Evolutionary conservation across 805 yeast species (phyloP), one percentile per base, ranked within the genome.

Genomic region (Suhomyces emberorum): DNA sequence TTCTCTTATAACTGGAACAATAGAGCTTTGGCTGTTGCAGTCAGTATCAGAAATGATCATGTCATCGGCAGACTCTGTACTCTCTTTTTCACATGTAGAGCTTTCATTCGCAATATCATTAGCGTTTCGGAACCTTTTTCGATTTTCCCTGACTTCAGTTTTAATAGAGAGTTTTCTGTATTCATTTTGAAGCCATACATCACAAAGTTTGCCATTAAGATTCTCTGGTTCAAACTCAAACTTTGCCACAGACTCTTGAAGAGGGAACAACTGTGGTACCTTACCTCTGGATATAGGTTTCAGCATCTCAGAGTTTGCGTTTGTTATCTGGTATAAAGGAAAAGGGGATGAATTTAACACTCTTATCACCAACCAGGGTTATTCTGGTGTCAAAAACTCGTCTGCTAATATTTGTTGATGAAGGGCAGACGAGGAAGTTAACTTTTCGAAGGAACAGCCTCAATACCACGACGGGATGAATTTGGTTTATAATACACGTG

Each of bases 21-120:
- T 35, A 3, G 56, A 48, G 4, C 44, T 38, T 34, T 53, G 54
- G 37, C 51, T 43, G 35, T 40, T 48, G 27, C 42, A 42, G n/a
- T 65, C 70, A 7, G 56, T 48, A 42, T 65, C 72, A 5, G 65
- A 54, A 22, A 62, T 47, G 23, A 54, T 38, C 64, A 63, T 55
- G 19, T 63, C 69, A 38, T 64, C 69, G 30, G 56, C 49, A 4
- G 59, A 47, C 19, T 55, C 63, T 24, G 43, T 38, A 19, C 46
- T 41, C 7, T 43, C 43, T 30, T 43, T 34, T 23, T 32, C 46
- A 16, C 28, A 28, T 31, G 15, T 34, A 36, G 45, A 45, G 11
- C 14, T 27, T 2, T 42, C 44, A 16, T 41, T 43, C 29, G 38
- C 45, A 14, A 38, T 44, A 23, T 47, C 49, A 12, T 48, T 38